Base-by-base conservation (phyloP, 768 basidiomycete genomes). In the Ramaria sp. region DNA sequence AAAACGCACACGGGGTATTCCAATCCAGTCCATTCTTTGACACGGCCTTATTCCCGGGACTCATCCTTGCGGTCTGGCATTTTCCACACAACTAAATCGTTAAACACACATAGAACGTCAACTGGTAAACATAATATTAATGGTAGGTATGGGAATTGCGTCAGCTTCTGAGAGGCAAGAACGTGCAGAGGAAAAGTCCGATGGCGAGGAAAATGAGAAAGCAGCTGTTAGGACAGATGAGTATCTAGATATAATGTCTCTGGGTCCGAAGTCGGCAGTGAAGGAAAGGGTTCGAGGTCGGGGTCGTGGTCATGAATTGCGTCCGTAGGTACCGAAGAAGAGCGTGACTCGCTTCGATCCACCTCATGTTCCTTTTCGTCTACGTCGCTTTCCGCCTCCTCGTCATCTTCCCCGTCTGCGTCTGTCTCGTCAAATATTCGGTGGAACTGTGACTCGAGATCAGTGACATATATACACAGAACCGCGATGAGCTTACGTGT, bases 401-500 rank as follows among this genome's bases (percentile, higher is more conserved):
- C 70, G 53, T 76, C 77, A 15, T 48, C 59, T n/a, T 73, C 71
- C 34, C 57, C 62, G 44, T 68, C 68, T 22, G 48, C 60, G 50
- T 85, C 83, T 45, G 65, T 65, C 28, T 85, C 84, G 60, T 86
- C 85, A 63, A 90, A 90, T 61, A 90, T 83, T 58, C 77, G 61
- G 53, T 73, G 71, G 52, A 65, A 70, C 71, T 72, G 49, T 1
- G 32, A 16, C 13, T 43, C 10, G 41, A 59, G 37, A 30, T 39
- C 58, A 50, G 59, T 54, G 30, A 15, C 49, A 13, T 43, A 10
- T 12, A 15, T 50, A n/a, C 24, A 20, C n/a, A 10, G n/a, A 36
- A 50, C n/a, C n/a, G 24, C 5, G 25, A 44, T 20, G 61, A 1
- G 69, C 85, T 58, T 61, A 88, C 87, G 62, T 88, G 85, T 20